Evolutionary conservation across 1,284 basidiomycete genomes (phyloP).

Genomic region (Moesziomyces sp.): DNA sequence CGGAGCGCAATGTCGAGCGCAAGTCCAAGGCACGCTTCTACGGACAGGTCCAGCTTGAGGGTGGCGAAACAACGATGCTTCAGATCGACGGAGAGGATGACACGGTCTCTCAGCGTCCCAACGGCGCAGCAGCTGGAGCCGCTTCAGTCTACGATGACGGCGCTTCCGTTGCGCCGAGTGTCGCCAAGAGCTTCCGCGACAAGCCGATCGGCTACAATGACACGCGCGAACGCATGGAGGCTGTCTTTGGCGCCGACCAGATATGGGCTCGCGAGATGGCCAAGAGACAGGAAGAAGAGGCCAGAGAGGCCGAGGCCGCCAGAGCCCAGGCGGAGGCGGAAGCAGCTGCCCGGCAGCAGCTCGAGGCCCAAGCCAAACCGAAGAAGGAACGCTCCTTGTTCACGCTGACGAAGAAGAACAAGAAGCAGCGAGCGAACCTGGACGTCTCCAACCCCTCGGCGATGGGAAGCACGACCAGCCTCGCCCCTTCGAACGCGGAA

Average conservation of each 20-base stretch:
- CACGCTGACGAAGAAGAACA: slow-evolving; percentile 28
- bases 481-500: slow-evolving; percentile 16
- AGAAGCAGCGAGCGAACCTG: slow-evolving; percentile 19
- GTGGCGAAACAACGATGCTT: slow-evolving; percentile 24
- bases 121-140: not conserved
- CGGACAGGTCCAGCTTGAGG: slow-evolving; percentile 58
- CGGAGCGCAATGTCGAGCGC: slow-evolving; percentile 31
- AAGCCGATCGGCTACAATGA: slow-evolving; percentile 62
- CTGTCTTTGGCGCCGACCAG: slow-evolving; percentile 57
- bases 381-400: slow-evolving; percentile 40
- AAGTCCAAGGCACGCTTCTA: slow-evolving; percentile 55
- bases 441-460: slow-evolving; percentile 21
- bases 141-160: slow-evolving; percentile 29
- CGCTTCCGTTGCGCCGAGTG: slow-evolving; percentile 47
- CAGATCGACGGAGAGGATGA: slow-evolving; percentile 17
- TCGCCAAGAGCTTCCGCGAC: slow-evolving; percentile 52
- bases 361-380: slow-evolving; percentile 19
- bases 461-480: slow-evolving; percentile 22
- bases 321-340: slow-evolving; percentile 22
- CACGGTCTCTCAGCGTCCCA: slow-evolving; percentile 15
- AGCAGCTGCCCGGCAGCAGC: slow-evolving; percentile 15
- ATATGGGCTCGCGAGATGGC: slow-evolving; percentile 59
- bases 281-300: slow-evolving; percentile 52
- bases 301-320: slow-evolving; percentile 35
- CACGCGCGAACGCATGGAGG: slow-evolving; percentile 63